phyloP scores from a whole-genome alignment of 768 basidiomycete species.

The Suillus variegatus region DNA sequence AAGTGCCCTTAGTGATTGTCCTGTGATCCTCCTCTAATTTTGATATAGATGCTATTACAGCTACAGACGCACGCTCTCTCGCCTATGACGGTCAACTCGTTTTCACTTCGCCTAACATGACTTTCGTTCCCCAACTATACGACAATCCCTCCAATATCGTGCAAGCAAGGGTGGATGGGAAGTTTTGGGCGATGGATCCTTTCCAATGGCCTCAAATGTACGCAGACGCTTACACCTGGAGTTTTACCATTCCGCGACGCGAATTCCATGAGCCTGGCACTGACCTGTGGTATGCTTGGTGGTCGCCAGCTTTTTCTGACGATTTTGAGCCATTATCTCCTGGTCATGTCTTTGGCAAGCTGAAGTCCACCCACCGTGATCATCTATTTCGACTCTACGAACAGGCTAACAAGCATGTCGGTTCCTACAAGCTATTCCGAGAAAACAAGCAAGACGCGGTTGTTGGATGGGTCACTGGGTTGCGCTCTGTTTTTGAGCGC shows the following conservation, averaged over 20 bases:
- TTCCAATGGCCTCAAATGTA: background rate
- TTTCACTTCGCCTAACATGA: background rate
- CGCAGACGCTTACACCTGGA: background rate
- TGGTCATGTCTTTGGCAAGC: background rate
- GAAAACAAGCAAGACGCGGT: background rate
- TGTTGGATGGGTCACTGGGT: background rate
- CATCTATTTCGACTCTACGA: background rate
- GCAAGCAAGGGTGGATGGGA: background rate
- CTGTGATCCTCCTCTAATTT: background rate
- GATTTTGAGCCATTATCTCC: background rate
- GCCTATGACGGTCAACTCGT: background rate
- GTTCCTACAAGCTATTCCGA: background rate
- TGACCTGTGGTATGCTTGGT: slow-evolving; percentile 1
- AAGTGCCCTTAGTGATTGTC: background rate
- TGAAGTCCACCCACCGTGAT: background rate
- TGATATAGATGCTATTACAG: background rate
- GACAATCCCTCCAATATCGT: background rate
- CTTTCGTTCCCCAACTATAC: background rate
- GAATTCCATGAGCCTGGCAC: background rate
- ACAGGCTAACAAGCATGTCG: background rate
- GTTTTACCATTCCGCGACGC: background rate
- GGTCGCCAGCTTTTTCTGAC: background rate
- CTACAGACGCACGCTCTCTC: background rate
- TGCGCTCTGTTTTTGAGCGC: background rate
- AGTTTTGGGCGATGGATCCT: background rate